Conservation (phyloP, 208 protist genomes). For the Acanthamoeba castellanii region DNA sequence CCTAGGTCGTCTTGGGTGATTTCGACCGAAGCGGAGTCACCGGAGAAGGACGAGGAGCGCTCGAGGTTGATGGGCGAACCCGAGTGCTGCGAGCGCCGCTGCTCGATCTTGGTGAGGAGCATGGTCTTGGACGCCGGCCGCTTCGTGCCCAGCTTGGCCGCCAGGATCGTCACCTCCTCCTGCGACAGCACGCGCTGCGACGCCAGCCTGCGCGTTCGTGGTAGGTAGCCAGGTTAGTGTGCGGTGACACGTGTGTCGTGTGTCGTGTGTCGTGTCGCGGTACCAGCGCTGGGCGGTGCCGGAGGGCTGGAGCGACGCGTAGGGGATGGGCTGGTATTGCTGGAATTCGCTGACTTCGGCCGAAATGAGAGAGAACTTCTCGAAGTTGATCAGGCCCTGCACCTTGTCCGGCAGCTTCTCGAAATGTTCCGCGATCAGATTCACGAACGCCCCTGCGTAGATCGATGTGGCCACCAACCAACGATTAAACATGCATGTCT, state of each 20-base stretch:
- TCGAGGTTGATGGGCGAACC: not conserved
- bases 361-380: slow-evolving; percentile 41
- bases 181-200: not conserved
- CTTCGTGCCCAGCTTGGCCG: slow-evolving; percentile 2
- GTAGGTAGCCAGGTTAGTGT: not conserved
- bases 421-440: not conserved
- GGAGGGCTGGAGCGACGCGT: not conserved
- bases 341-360: slow-evolving; percentile 4
- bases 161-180: not conserved
- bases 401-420: slow-evolving; percentile 23
- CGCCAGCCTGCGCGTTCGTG: not conserved
- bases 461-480: not conserved
- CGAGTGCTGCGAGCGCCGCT: slow-evolving; percentile 6
- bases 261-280: not conserved
- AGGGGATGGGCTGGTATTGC: slow-evolving; percentile 1
- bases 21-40: not conserved
- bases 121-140: not conserved
- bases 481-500: not conserved
- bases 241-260: not conserved
- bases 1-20: not conserved
- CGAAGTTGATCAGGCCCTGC: slow-evolving; percentile 48
- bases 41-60: not conserved
- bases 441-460: not conserved
- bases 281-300: not conserved
- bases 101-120: slow-evolving; percentile 17